These are phyloP conservation scores for Oenanthe sinensis DNA, from an alignment of 129 eudicot genomes.

Conservation along the genomic window DNA sequence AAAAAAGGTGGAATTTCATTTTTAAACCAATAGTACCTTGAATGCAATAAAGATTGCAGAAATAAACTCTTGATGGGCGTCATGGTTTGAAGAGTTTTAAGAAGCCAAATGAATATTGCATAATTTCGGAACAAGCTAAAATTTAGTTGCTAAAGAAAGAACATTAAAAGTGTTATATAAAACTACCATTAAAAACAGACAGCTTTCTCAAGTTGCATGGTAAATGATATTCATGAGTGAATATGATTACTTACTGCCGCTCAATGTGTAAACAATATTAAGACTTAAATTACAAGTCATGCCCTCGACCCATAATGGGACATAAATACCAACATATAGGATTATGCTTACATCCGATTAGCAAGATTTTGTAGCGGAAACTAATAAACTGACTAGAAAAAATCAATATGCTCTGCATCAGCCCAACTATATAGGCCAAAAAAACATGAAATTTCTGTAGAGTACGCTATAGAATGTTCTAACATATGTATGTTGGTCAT, in stretches of 20 bases:
- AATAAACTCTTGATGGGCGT: neutral
- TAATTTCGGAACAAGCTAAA: neutral
- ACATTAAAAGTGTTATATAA: neutral
- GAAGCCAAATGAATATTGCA: neutral
- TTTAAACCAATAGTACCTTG: neutral
- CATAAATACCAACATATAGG: neutral
- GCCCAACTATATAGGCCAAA: neutral
- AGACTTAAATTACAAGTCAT: neutral
- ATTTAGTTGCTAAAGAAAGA: neutral
- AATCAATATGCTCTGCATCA: neutral
- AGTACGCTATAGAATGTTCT: neutral
- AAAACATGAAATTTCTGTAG: neutral
- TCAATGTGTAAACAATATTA: neutral
- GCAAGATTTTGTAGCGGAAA: neutral
- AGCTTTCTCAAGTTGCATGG: neutral
- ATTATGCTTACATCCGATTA: neutral
- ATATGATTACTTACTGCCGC: neutral
- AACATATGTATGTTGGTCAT: neutral
- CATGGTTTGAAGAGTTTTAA: neutral
- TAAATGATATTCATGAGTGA: neutral
- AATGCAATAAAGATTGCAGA: neutral
- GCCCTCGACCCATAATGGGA: neutral
- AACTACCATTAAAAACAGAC: neutral
- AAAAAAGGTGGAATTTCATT: too few species aligned
- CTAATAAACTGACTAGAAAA: neutral